Evolutionary conservation across 2,329 filamentous ascomycete genomes (phyloP).

Genomic region (Thelonectria olida): DNA sequence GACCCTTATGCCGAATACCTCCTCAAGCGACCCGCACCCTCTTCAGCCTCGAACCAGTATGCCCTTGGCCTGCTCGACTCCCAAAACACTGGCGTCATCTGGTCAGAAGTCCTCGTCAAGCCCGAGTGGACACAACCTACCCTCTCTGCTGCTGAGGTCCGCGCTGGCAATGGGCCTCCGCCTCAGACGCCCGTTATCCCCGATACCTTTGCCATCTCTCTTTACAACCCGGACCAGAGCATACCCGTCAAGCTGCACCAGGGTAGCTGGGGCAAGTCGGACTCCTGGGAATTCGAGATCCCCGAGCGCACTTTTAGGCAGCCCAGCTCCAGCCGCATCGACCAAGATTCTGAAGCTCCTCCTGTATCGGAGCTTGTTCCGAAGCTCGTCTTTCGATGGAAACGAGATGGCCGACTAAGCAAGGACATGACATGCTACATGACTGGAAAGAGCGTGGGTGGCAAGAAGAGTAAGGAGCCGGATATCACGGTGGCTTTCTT

Average conservation of each 20-base stretch:
- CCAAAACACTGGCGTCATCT: slow-evolving; percentile 82
- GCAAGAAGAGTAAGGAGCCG: slow-evolving; percentile 88
- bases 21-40: slow-evolving; percentile 76
- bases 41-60: slow-evolving; percentile 82
- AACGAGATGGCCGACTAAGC: slow-evolving; percentile 83
- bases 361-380: slow-evolving; percentile 65
- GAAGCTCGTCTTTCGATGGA: slow-evolving; percentile 87
- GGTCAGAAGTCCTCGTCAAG: slow-evolving; percentile 83
- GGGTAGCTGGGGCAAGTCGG: slow-evolving; percentile 81
- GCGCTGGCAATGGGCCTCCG: slow-evolving; percentile 71
- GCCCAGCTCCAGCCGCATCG: slow-evolving; percentile 81
- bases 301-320: slow-evolving; percentile 84
- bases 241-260: slow-evolving; percentile 75
- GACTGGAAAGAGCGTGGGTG: slow-evolving; percentile 78
- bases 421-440: slow-evolving; percentile 91
- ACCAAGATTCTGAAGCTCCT: slow-evolving; percentile 67
- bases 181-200: slow-evolving; percentile 77
- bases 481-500: slow-evolving; percentile 96
- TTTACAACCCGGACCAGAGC: slow-evolving; percentile 94
- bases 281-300: slow-evolving; percentile 92
- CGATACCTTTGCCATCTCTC: slow-evolving; percentile 80
- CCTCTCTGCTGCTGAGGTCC: slow-evolving; percentile 82
- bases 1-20: slow-evolving; percentile 83
- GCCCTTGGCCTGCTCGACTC: slow-evolving; percentile 87
- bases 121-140: slow-evolving; percentile 88